Evolutionary conservation across 768 basidiomycete genomes (phyloP).

Genomic region (Rhodotorula paludigena): DNA sequence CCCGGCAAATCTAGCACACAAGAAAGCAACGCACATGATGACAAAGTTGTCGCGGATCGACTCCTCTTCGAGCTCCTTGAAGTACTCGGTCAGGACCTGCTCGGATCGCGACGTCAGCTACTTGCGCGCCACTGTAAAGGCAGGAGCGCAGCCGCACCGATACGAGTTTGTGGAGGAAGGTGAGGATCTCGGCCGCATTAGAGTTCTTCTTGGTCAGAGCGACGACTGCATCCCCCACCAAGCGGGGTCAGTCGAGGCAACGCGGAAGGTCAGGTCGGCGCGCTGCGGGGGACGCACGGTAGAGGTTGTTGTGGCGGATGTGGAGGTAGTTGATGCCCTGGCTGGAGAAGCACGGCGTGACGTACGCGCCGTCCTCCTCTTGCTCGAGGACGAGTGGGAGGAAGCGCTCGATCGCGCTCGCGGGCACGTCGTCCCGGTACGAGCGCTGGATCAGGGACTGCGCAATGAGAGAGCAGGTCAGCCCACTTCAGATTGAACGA

Average conservation of each 20-base stretch:
- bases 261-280: not conserved
- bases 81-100: constrained; percentile 92
- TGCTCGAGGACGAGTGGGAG: constrained; percentile 87
- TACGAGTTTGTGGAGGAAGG: constrained; percentile 86
- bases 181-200: constrained; percentile 91
- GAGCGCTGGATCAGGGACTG: constrained; percentile 87
- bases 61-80: constrained; percentile 99
- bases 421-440: constrained; percentile 89
- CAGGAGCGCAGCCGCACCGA: constrained; percentile 36
- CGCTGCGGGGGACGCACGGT: constrained; percentile 58
- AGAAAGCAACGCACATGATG: constrained; percentile 57
- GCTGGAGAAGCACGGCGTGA: constrained; percentile 91
- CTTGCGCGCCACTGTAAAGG: not conserved
- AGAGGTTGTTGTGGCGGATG: constrained; percentile 94
- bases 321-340: constrained; percentile 98
- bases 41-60: constrained; percentile 99
- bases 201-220: constrained; percentile 92
- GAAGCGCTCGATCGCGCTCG: constrained; percentile 86
- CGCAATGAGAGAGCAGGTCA: not conserved
- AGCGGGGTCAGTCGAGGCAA: not conserved
- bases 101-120: not conserved
- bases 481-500: rapidly evolving
- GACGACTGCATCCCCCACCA: constrained; percentile 59
- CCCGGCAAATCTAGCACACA: not conserved
- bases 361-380: constrained; percentile 93